Percentiles rank a stretch among this genome's conserved stretches.
These are phyloP conservation scores for Diplocarpon rosae DNA, from an alignment of 2,329 filamentous ascomycete genomes.

Conservation along the genomic window DNA sequence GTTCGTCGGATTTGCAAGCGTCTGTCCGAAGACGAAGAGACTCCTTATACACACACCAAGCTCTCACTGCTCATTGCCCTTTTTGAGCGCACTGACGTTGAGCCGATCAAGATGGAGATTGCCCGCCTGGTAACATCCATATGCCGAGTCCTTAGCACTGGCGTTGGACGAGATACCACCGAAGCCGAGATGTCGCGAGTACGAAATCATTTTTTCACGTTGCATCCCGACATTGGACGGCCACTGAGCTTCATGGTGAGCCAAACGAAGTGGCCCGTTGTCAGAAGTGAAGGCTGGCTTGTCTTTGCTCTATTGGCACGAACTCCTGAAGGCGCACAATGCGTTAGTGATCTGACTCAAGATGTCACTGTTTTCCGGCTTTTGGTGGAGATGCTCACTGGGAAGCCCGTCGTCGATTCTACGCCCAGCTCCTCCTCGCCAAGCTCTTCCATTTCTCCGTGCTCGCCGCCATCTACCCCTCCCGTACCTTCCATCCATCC, in stretches of 20 bases:
- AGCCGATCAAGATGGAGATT: conserved; percentile 49
- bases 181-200: conserved; percentile 28
- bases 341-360: conserved; percentile 35
- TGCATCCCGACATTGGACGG: conserved; percentile 23
- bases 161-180: conserved; percentile 20
- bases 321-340: conserved; percentile 36
- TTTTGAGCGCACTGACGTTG: conserved; percentile 35
- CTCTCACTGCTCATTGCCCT: conserved; percentile 32
- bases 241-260: conserved; percentile 41
- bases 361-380: conserved; percentile 33
- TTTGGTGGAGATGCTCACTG: conserved; percentile 39
- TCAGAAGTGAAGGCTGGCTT: conserved; percentile 52
- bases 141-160: conserved; percentile 43
- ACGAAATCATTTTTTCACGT: conserved; percentile 21
- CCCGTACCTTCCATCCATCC: conserved; percentile 1
- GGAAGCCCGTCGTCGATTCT: conserved; percentile 27
- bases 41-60: conserved; percentile 27
- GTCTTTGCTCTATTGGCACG: conserved; percentile 49
- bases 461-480: background rate
- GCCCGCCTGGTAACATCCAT: conserved; percentile 41
- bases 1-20: conserved; percentile 38
- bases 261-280: conserved; percentile 46
- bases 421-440: conserved; percentile 3
- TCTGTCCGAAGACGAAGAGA: conserved; percentile 29
- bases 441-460: background rate